These are phyloP conservation scores for Berberis vulgaris DNA, from an alignment of 164 flowering plant genomes.

Conservation along the genomic window DNA sequence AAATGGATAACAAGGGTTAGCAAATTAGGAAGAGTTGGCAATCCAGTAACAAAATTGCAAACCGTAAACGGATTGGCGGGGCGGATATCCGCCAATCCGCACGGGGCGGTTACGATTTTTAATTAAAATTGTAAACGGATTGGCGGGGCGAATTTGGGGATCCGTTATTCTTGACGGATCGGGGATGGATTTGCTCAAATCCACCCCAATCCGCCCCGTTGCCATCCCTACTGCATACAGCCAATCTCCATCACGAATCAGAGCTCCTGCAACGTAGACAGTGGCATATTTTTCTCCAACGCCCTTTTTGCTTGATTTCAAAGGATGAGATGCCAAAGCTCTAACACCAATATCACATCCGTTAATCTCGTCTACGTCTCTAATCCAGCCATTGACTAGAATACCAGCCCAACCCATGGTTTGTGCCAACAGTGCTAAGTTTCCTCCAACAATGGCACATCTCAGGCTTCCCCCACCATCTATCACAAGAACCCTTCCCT, in stretches of 20 bases:
- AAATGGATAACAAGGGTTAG: too few species aligned
- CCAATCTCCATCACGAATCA: constrained; percentile 67
- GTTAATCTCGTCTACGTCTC: constrained; percentile 75
- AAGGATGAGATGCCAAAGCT: too few species aligned
- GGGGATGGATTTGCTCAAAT: too few species aligned
- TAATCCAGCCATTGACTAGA: constrained; percentile 63
- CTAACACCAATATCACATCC: constrained; percentile 15
- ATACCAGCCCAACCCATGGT: constrained; percentile 67
- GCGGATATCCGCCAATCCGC: too few species aligned
- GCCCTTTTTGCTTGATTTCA: constrained; percentile 18
- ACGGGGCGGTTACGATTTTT: too few species aligned
- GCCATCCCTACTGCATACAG: constrained; percentile 74
- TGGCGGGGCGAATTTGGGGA: too few species aligned
- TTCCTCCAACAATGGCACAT: constrained; percentile 72
- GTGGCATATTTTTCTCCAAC: constrained; percentile 56
- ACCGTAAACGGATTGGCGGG: too few species aligned
- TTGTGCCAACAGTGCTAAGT: constrained; percentile 57
- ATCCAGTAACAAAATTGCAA: too few species aligned
- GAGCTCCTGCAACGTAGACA: constrained; percentile 1
- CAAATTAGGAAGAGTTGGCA: too few species aligned
- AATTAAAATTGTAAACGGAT: too few species aligned
- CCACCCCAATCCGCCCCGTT: too few species aligned
- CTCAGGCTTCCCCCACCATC: constrained; percentile 75
- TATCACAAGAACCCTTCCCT: constrained; percentile 65
- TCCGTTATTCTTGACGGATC: too few species aligned